Evolutionary conservation across 106 monocot genomes (phyloP), one percentile per base, ranked within the genome.

Genomic region (Allium sativum): DNA sequence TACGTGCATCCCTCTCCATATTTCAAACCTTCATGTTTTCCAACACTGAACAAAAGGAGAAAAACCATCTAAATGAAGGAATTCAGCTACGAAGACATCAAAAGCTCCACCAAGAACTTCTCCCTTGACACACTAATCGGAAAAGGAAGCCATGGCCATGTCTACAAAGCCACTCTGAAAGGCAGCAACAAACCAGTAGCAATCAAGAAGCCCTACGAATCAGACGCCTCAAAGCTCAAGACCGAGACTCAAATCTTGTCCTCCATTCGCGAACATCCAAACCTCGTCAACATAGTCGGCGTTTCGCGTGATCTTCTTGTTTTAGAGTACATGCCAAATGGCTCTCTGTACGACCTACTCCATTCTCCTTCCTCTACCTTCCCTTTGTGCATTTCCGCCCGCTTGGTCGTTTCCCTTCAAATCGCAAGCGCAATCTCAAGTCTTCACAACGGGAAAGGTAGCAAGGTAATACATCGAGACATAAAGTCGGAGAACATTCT

Each of bases 131-230:
- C 18, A 15, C 61, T 95, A 48, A 69, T 95, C 17, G 94, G 94
- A 7, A 89, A 90, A 62, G 94, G 94, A 45, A 95, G 94, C 83
- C 94, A 95, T 59, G 94, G 94, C 12, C 58, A 56, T 13, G 90
- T 95, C 65, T 89, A 87, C 84, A 81, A 65, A 58, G 94, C 67
- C 21, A 43, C 31, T 14, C 78, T 95, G 19, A 65, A 55, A 71
- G 7, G 57, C 45, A 22, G 66, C 59, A 2, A 72, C 18, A 48
- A 62, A 21, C 85, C 71, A 17, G 79, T 84, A n/a, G 90, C 83
- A 4, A 75, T 84, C 16, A 90, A 83, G 74, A 81, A 58, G 59
- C 69, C 81, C 7, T 55, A 12, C 50, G 10, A 48, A 41, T 9
- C 11, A 10, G 43, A 58, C 51, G 66, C 67, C 57, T 42, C 58